Evolutionary conservation across 768 basidiomycete genomes (phyloP).

Genomic region (Lentinus tigrinus): DNA sequence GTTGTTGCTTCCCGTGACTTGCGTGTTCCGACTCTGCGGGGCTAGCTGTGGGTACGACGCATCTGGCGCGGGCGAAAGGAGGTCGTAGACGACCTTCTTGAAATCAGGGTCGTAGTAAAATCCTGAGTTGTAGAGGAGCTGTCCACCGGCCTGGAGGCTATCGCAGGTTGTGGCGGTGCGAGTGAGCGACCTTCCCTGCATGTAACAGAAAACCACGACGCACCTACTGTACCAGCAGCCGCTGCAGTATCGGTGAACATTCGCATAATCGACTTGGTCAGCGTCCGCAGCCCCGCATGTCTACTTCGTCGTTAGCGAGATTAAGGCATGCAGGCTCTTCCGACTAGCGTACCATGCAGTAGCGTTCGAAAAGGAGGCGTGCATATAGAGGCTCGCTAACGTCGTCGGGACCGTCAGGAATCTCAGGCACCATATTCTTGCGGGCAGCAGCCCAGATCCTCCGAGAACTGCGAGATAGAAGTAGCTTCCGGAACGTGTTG

Average conservation of each 20-base stretch:
- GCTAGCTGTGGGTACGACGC: neutral
- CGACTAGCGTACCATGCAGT: conserved; percentile 10
- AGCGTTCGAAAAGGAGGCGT: conserved; percentile 4
- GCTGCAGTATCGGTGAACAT: neutral
- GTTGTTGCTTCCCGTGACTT: no score
- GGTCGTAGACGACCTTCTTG: neutral
- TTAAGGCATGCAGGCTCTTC: no score
- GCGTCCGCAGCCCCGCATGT: conserved; percentile 5
- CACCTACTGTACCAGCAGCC: conserved; percentile 10
- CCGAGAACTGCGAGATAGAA: neutral
- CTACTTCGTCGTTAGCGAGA: no score
- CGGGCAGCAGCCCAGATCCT: neutral
- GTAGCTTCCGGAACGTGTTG: neutral
- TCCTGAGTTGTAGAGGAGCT: neutral
- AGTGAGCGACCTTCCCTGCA: no score
- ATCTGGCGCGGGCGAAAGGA: neutral
- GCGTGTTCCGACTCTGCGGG: no score
- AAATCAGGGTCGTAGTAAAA: neutral
- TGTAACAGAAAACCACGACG: neutral
- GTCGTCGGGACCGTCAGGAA: conserved; percentile 1
- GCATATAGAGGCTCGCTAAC: conserved; percentile 13
- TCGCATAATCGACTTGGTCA: neutral
- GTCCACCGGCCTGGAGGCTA: conserved; percentile 1
- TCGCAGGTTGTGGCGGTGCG: no score
- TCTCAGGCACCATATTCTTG: neutral